Evolutionary conservation across 768 basidiomycete genomes (phyloP).

Genomic region (Termitomyces sp.): DNA sequence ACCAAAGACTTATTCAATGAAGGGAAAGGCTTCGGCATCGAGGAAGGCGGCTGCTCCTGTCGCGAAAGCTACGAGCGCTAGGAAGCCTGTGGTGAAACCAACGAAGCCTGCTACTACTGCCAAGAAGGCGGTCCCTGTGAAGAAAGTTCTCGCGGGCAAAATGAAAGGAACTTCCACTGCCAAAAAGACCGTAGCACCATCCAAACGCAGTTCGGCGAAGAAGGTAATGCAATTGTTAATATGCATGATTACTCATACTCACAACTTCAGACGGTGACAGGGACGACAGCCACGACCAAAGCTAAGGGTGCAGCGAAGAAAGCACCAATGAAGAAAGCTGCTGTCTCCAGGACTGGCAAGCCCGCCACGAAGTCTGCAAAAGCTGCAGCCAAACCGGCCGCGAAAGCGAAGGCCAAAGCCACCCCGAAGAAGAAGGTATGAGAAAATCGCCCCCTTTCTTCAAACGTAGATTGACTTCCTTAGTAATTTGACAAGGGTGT

Average conservation of each 20-base stretch:
- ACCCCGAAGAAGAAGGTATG: constrained; percentile 32
- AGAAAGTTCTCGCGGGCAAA: constrained; percentile 32
- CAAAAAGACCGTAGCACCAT: constrained; percentile 32
- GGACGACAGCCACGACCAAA: constrained; percentile 36
- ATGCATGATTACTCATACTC: background rate
- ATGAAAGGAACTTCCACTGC: constrained; percentile 26
- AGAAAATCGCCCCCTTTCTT: background rate
- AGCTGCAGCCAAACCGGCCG: constrained; percentile 19
- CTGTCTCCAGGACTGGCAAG: constrained; percentile 31
- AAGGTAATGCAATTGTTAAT: constrained; percentile 22
- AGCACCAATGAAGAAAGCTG: constrained; percentile 10
- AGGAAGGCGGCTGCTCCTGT: constrained; percentile 13
- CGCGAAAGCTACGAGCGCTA: constrained; percentile 23
- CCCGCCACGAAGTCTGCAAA: constrained; percentile 30
- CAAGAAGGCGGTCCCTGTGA: constrained; percentile 17
- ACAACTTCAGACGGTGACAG: constrained; percentile 31
- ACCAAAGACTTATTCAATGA: constrained; percentile 26
- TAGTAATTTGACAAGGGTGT: background rate
- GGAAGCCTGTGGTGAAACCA: constrained; percentile 25
- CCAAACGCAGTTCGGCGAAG: constrained; percentile 35
- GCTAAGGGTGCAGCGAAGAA: constrained; percentile 30
- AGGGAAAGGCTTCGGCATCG: constrained; percentile 14
- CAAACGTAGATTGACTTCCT: background rate
- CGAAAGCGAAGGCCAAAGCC: constrained; percentile 24
- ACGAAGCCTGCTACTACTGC: constrained; percentile 25